phyloP scores from a whole-genome alignment of 2,329 filamentous ascomycete species.

The Cryphonectria parasitica region DNA sequence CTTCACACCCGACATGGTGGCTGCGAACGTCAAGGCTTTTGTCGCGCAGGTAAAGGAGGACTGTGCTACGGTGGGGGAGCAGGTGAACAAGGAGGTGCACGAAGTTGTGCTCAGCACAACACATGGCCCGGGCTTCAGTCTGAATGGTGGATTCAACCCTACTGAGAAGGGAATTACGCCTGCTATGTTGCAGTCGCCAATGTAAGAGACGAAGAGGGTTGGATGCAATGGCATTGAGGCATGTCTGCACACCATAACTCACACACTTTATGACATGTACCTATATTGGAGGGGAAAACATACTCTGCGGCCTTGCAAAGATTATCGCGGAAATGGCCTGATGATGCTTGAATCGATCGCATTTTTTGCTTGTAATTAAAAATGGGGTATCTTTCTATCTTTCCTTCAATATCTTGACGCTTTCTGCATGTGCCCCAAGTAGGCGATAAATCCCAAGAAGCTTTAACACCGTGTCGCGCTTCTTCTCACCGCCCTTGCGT shows the following conservation, averaged over 20 bases:
- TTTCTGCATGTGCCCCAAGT: conserved; percentile 57
- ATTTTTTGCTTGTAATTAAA: background rate
- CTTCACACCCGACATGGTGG: conserved; percentile 85
- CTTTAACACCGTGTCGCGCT: conserved; percentile 52
- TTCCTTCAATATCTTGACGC: conserved; percentile 53
- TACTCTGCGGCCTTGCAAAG: background rate
- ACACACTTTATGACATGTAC: background rate
- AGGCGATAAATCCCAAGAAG: conserved; percentile 58
- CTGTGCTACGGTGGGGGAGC: conserved; percentile 66
- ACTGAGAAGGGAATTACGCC: conserved; percentile 60
- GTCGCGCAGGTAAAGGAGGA: conserved; percentile 79
- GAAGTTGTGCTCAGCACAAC: conserved; percentile 84
- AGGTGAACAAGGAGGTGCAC: conserved; percentile 71
- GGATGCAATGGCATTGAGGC: too few species aligned
- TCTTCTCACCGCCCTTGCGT: conserved; percentile 46
- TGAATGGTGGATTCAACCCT: conserved; percentile 78
- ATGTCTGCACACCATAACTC: background rate
- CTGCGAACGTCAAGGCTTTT: conserved; percentile 80
- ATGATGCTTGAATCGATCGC: background rate
- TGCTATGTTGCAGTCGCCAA: conserved; percentile 56
- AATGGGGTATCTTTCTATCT: conserved; percentile 32
- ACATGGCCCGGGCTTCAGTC: conserved; percentile 80
- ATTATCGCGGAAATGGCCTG: background rate
- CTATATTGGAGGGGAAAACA: background rate
- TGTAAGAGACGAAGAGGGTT: conserved; percentile 44